These are phyloP conservation scores for Oemleria cerasiformis DNA, from an alignment of 306 rosid species.

Conservation along the genomic window DNA sequence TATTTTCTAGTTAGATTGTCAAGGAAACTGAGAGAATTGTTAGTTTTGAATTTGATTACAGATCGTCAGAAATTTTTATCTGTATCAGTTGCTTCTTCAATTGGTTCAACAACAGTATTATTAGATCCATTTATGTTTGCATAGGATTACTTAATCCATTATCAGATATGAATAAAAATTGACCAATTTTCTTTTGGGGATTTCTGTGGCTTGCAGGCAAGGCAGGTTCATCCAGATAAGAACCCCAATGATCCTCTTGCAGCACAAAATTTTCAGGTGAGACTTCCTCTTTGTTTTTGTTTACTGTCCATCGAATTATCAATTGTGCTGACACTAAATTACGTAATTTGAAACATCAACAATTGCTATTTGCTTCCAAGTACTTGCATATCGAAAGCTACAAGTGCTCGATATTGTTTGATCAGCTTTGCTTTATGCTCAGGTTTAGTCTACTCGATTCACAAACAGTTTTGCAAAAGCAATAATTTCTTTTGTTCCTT, in stretches of 20 bases:
- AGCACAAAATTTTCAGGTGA: constrained; percentile 94
- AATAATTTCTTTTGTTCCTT: neutral
- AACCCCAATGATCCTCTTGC: constrained; percentile 96
- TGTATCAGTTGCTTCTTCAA: neutral
- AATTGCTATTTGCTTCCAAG: neutral
- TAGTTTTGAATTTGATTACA: neutral
- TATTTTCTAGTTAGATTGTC: constrained; percentile 3
- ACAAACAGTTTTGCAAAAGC: neutral
- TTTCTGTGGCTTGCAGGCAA: constrained; percentile 56
- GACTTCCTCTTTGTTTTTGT: constrained; percentile 10
- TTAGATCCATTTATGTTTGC: neutral
- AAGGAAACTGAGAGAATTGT: neutral
- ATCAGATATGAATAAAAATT: neutral
- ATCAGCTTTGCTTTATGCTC: too few species aligned
- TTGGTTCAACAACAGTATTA: neutral
- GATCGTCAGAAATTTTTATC: neutral
- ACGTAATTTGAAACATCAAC: neutral
- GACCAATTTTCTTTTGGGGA: neutral
- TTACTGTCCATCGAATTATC: neutral
- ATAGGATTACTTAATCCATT: neutral
- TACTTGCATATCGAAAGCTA: neutral
- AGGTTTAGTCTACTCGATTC: neutral
- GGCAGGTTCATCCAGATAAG: constrained; percentile 99
- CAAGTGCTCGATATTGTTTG: neutral
- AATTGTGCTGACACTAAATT: neutral